Evolutionary conservation across 2,329 filamentous ascomycete genomes (phyloP).

Genomic region (Pseudogymnoascus sp.): DNA sequence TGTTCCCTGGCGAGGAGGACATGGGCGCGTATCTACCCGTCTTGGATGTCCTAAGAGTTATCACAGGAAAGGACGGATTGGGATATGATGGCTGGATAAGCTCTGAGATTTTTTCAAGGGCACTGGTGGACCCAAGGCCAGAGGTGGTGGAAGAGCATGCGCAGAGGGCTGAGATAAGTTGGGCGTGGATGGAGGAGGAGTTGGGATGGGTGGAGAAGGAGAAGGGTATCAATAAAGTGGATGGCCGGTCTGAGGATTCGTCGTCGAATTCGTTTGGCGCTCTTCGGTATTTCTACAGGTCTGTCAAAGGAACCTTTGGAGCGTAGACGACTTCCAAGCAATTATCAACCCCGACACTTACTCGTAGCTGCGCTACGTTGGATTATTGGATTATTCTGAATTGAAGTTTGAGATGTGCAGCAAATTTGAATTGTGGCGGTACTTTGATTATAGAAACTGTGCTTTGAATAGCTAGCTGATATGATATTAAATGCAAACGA

Average conservation of each 20-base stretch:
- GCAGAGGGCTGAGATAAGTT: conserved; percentile 40
- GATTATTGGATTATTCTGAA: neutral
- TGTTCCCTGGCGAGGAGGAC: conserved; percentile 42
- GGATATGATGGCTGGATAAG: conserved; percentile 53
- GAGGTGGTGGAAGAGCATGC: conserved; percentile 45
- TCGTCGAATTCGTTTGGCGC: too few species aligned
- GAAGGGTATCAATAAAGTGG: too few species aligned
- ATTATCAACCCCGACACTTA: neutral
- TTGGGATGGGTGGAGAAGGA: too few species aligned
- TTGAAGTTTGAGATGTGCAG: neutral
- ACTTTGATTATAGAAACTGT: neutral
- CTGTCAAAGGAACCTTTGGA: too few species aligned
- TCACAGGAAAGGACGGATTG: conserved; percentile 41
- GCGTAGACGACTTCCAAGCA: too few species aligned
- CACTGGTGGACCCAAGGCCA: conserved; percentile 37
- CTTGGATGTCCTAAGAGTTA: conserved; percentile 41
- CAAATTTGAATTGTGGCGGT: neutral
- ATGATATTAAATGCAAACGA: neutral
- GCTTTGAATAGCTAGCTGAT: neutral
- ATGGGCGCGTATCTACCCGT: conserved; percentile 53
- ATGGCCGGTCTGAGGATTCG: too few species aligned
- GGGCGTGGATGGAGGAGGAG: conserved; percentile 36
- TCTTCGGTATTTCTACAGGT: too few species aligned
- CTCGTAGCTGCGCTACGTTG: neutral
- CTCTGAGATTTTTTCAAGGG: conserved; percentile 51